Base-by-base conservation (phyloP, 2,329 filamentous ascomycete species). In the Furcasterigmium furcatum region DNA sequence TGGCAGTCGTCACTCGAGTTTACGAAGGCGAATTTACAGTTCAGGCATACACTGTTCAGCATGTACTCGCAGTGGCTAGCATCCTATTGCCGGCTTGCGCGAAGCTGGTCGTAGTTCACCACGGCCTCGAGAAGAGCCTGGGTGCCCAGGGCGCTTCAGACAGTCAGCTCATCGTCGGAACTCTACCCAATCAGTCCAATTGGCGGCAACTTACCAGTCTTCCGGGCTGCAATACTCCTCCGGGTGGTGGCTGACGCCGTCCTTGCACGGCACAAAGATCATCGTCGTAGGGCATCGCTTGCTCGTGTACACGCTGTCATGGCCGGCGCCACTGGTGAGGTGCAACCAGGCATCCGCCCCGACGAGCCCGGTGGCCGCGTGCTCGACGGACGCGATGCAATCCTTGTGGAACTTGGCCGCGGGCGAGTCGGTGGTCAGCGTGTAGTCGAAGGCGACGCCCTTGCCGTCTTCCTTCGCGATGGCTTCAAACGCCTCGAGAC, bases 381-480 rank as follows among this genome's bases (percentile, higher is more conserved):
- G 79, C 35, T 77, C 70, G 9, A 90, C 84, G 29, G 81, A 83
- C 1, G 67, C 61, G 46, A 90, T 84, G 58, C 86, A 90, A 52
- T 84, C 79, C 8, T 74, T 61, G 54, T 89, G 74, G 64, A 91
- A 91, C 24, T 73, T 71, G 0, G 82, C 77, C 1, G 83, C 83
- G 0, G 78, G 75, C 4, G 74, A 80, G 41, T 79, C 72, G 53
- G 80, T 82, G 58, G 88, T 84, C 2, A 82, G 72, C 5, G 65
- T 67, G 73, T 84, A 87, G 12, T 72, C 65, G 9, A 86, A 72
- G 9, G 82, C 41, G 2, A 62, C 61, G 0, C 63, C 64, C 5
- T 51, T 53, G 0, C 60, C 60, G 9, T 61, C 58, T 20, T 58
- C 47, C 19, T 46, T 45, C 9, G 56, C 51, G 9, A 61, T 58